Conservation (phyloP, 495 filamentous ascomycete genomes). For the Neurospora sp. region DNA sequence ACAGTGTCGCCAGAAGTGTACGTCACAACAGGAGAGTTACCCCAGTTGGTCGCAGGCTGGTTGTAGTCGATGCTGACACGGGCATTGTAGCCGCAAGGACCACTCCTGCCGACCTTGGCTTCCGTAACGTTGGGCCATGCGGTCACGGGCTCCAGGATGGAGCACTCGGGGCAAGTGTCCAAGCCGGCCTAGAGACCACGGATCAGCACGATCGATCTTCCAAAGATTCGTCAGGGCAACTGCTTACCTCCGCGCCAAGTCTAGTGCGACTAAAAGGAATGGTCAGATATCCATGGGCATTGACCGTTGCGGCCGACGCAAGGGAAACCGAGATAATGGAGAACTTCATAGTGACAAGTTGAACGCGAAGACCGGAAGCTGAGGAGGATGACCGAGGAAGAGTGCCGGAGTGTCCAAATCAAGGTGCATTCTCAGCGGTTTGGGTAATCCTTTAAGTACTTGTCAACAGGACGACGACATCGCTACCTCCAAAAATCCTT, state of each 20-base stretch:
- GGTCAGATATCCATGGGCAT: constrained; percentile 42
- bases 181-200: constrained; percentile 29
- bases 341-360: constrained; percentile 11
- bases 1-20: constrained; percentile 37
- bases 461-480: background rate
- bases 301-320: constrained; percentile 8
- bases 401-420: background rate
- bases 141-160: constrained; percentile 45
- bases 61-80: constrained; percentile 48
- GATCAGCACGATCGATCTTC: background rate
- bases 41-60: constrained; percentile 36
- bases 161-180: constrained; percentile 46
- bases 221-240: background rate
- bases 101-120: constrained; percentile 39
- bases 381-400: background rate
- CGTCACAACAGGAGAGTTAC: constrained; percentile 30
- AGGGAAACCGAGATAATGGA: constrained; percentile 1
- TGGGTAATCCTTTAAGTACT: background rate
- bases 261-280: constrained; percentile 37
- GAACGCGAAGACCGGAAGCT: background rate
- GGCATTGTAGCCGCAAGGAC: constrained; percentile 47
- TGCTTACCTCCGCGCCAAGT: constrained; percentile 35
- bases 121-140: constrained; percentile 41
- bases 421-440: background rate
- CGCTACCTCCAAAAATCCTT: background rate